These are phyloP conservation scores for Zoysia japonica DNA, from an alignment of 176 grass and related monocot species.

Conservation along the genomic window DNA sequence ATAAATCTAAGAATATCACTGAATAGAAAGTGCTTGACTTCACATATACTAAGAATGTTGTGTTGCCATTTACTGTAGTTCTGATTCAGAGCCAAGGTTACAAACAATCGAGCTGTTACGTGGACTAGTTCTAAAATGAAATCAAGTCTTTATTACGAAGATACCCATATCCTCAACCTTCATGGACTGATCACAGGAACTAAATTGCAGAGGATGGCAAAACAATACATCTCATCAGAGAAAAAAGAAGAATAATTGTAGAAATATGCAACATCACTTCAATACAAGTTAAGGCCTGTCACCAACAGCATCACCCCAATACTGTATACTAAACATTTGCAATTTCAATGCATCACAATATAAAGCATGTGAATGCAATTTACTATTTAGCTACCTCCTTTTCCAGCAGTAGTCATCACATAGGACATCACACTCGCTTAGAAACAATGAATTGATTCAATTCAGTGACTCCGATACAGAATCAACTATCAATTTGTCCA, in stretches of 20 bases:
- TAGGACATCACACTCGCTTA: neutral
- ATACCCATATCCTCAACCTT: neutral
- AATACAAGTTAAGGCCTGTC: neutral
- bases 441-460: neutral
- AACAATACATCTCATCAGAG: neutral
- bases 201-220: neutral
- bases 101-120: neutral
- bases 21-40: neutral
- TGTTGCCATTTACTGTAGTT: neutral
- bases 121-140: neutral
- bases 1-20: neutral
- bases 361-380: neutral
- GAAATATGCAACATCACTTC: neutral
- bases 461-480: neutral
- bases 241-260: neutral
- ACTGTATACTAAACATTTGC: neutral
- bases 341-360: neutral
- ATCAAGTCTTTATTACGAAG: neutral
- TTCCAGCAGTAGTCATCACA: neutral
- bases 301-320: neutral
- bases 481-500: neutral
- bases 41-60: neutral
- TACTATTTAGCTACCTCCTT: neutral
- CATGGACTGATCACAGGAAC: neutral
- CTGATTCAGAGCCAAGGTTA: slow-evolving; percentile 6